Evolutionary conservation across 345 rosid genomes (phyloP), one percentile per base, ranked within the genome.

Genomic region (Euphorbia peplus): DNA sequence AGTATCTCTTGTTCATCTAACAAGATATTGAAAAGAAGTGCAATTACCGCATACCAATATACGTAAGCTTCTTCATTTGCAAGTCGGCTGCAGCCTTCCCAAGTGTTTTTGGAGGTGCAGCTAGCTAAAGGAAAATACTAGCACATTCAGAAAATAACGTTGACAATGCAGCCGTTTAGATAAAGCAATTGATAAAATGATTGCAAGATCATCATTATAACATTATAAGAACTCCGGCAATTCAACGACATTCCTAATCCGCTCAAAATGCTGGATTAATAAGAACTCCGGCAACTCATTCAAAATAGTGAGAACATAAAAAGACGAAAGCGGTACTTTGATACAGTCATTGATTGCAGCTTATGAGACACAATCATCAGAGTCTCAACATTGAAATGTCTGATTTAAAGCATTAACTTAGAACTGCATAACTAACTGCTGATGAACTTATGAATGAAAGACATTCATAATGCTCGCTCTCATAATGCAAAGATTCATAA

Each of bases 61-160:
- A 81, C 76, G 97, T 91, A 59, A 87, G 89, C 75, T 91, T 91
- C 81, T 83, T 90, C 84, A 91, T 82, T 61, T 76, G 86, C 86
- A 91, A 75, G 76, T 85, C 78, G 3, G 92, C 86, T 32, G 97
- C 98, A 64, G 90, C 89, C 74, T 71, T 81, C 46, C 96, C 95
- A 53, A 91, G 66, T 26, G 79, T 80, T 76, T 85, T 84, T 76
- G 67, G 59, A 41, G 98, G 84, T 60, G 96, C 95, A 13, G 87
- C 88, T 70, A 91, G 78, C 97, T 93, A 85, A 83, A 82, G 75
- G 67, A 79, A 62, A 25, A 70, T 63, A 61, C 10, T 19, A 28
- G 72, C 37, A 30, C 1, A 28, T 60, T 73, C 64, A 75, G 63
- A 47, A 67, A 70, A 42, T 30, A 52, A 64, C 39, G 14, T 32